Percentiles rank a stretch among this genome's conserved stretches.
phyloP scores from a whole-genome alignment of 1,284 basidiomycete genomes.

The Prillingera fragicola region DNA sequence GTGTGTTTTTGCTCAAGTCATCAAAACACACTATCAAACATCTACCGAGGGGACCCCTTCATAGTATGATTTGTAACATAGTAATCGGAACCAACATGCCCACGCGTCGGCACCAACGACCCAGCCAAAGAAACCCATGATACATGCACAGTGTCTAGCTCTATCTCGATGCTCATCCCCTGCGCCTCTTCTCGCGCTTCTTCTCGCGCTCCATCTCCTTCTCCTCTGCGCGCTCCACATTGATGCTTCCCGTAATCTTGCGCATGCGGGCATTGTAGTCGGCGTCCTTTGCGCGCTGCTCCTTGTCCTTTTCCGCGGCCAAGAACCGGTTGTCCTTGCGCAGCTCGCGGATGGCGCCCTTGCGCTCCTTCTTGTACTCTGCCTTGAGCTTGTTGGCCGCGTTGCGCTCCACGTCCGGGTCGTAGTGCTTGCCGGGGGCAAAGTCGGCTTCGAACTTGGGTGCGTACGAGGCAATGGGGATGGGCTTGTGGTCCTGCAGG shows the following conservation, averaged over 20 bases:
- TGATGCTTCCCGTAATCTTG: slow-evolving; percentile 72
- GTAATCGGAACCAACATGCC: no score
- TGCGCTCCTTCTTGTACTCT: slow-evolving; percentile 91
- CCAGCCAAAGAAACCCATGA: no score
- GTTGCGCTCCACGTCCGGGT: slow-evolving; percentile 89
- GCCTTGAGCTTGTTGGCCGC: slow-evolving; percentile 78
- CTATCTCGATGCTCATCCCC: no score
- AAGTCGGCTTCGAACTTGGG: slow-evolving; percentile 88
- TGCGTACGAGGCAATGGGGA: slow-evolving; percentile 86
- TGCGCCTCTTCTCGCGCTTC: slow-evolving; percentile 63
- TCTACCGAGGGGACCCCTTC: no score
- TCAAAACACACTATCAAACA: no score
- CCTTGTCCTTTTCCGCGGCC: slow-evolving; percentile 76
- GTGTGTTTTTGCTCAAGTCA: no score
- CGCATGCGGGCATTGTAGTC: slow-evolving; percentile 75
- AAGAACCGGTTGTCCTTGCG: slow-evolving; percentile 93
- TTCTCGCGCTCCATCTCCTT: slow-evolving; percentile 79
- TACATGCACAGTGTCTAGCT: no score
- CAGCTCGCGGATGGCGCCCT: slow-evolving; percentile 93
- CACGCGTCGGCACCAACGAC: no score
- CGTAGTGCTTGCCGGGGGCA: slow-evolving; percentile 65
- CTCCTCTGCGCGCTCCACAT: slow-evolving; percentile 89
- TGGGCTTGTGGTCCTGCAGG: slow-evolving; percentile 91
- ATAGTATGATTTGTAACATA: no score
- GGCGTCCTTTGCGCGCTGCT: slow-evolving; percentile 75